Base-by-base conservation (phyloP, 192 early-diverging fungal genomes). In the Lobosporangium transversale region DNA sequence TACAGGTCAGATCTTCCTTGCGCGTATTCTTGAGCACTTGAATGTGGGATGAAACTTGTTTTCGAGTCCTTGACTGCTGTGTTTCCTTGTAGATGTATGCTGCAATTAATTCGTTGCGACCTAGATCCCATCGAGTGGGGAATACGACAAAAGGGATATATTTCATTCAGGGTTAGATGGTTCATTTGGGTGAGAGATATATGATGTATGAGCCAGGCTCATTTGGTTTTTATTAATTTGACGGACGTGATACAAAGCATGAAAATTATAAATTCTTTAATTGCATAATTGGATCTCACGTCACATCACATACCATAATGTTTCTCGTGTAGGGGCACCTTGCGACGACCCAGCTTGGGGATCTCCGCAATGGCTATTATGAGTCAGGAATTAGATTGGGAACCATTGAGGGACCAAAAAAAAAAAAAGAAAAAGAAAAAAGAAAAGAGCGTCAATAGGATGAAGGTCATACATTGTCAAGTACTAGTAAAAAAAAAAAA, bases 31-130 rank as follows among this genome's bases (percentile, higher is more conserved):
- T 89, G 70, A 90, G 83, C 8, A 93, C 91, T 73, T 93, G 91
- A 42, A 93, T 91, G 57, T 93, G 91, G 15, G 90, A 91, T 2
- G 90, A 91, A 1, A 93, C 91, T 64, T 93, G 91, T 74, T 93
- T 93, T 37, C 91, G 80, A 10, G 90, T 86, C n/a, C 91, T 82
- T 35, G 79, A 82, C 30, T 87, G 87, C 31, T 69, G 37, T 1
- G 91, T 93, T 45, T 89, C 86, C 71, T 85, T 88, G 48, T 83
- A 85, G 20, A 93, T 90, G 69, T 84, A 93, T 18, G 89, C 89
- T 5, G 91, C 91, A 44, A 93, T 89, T 18, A 93, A 74, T 64
- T 93, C 91, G 71, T 93, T 93, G 15, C 91, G 85, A 9, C 91
- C 73, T 76, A 51, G n/a, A n/a, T n/a, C n/a, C n/a, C n/a, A n/a